Evolutionary conservation across 495 filamentous ascomycete genomes (phyloP), one percentile per base, ranked within the genome.

Genomic region (Choiromyces venosus): DNA sequence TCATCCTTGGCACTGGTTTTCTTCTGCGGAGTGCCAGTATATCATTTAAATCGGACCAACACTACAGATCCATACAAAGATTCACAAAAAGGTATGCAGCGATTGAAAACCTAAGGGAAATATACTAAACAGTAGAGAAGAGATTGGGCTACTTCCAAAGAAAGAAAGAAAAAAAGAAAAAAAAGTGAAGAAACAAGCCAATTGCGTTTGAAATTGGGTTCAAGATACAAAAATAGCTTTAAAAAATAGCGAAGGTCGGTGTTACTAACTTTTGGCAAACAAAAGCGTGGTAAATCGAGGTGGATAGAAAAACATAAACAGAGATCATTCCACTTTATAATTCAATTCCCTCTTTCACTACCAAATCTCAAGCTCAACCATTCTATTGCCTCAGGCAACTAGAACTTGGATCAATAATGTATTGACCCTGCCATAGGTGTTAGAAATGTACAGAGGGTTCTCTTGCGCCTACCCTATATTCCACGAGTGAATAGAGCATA

Each of bases 371-470:
- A 61, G 25, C 25, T 10, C 7, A 29, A 6, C 52, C 14, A 1
- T 16, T 16, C 25, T 33, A 61, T 61, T 33, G 3, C 52, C 3
- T 61, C 25, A 61, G 33, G 12, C 10, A 61, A 33, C 52, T 33
- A 61, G 12, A 61, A 29, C 18, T 61, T 18, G 25, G 10, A 12
- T 14, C 52, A 4, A 33, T 33, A 16, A 3, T 18, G 25, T 18
- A 29, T 4, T 18, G 33, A 16, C 25, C n/a, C 52, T 29, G 33
- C 33, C 25, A 61, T 33, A 56, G 25, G 33, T 33, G 18, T 16
- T 16, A 67, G 38, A 67, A n/a, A 68, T 80, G 77, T 80, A 42
- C 78, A 68, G 79, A 80, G 79, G 74, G 78, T 80, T 80, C 74
- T 80, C 79, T 80, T 80, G 78, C 79, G 72, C 52, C 71, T 61